Conservation (phyloP, 2,329 filamentous ascomycete genomes). For the Colletotrichum filicis region DNA sequence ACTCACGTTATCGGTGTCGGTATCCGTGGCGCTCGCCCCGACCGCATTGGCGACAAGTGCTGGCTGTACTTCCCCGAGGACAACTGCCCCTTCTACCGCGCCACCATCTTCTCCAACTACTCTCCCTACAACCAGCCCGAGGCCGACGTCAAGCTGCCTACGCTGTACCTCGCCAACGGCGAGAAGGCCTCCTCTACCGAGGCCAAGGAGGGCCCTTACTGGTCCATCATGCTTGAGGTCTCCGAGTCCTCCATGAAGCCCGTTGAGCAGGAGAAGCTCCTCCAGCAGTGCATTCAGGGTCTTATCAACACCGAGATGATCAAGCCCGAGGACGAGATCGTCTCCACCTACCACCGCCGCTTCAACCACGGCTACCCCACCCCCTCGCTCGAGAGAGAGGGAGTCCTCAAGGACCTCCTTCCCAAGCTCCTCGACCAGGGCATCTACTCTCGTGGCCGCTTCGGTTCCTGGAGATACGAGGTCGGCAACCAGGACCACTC, state of each 20-base stretch:
- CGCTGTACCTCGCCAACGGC: slow-evolving; percentile 86
- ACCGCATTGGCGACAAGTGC: slow-evolving; percentile 99
- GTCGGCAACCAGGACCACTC: slow-evolving; percentile 96
- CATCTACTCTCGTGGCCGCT: slow-evolving; percentile 95
- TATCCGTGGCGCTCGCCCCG: slow-evolving; percentile 89
- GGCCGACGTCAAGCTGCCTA: slow-evolving; percentile 84
- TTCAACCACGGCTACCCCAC: slow-evolving; percentile 99
- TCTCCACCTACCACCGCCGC: slow-evolving; percentile 96
- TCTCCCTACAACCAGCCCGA: slow-evolving; percentile 97
- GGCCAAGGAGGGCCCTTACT: slow-evolving; percentile 91
- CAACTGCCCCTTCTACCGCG: slow-evolving; percentile 98
- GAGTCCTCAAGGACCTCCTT: slow-evolving; percentile 90
- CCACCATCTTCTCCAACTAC: slow-evolving; percentile 99
- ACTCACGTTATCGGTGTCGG: slow-evolving; percentile 98
- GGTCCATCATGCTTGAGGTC: slow-evolving; percentile 99
- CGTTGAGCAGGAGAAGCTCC: slow-evolving; percentile 84
- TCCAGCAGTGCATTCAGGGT: slow-evolving; percentile 93
- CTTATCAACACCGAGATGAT: slow-evolving; percentile 99
- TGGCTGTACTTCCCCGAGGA: slow-evolving; percentile 99
- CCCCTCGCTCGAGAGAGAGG: slow-evolving; percentile 93
- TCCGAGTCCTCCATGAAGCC: slow-evolving; percentile 97
- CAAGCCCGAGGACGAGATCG: slow-evolving; percentile 89
- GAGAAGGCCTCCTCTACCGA: slow-evolving; percentile 79
- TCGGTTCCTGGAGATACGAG: slow-evolving; percentile 98
- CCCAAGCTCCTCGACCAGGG: slow-evolving; percentile 91